These are phyloP conservation scores for Olyra latifolia DNA, from an alignment of 176 grass and related monocot species.

Conservation along the genomic window DNA sequence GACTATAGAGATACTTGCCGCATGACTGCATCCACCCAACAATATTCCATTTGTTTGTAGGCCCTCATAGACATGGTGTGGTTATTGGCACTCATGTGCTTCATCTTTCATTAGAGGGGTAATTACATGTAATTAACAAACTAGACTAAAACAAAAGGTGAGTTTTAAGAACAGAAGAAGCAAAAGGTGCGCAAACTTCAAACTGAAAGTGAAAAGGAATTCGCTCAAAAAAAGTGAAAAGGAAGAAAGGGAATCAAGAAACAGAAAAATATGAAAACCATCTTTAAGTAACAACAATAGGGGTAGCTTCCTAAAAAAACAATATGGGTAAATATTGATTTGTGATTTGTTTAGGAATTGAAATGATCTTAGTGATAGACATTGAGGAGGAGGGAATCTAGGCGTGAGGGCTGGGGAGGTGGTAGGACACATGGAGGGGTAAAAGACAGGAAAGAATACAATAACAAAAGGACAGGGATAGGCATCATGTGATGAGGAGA, in stretches of 20 bases:
- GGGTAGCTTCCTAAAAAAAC: neutral
- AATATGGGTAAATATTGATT: slow-evolving; percentile 25
- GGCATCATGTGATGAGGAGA: slow-evolving; percentile 54
- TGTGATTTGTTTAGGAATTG: slow-evolving; percentile 23
- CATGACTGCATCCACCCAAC: slow-evolving; percentile 41
- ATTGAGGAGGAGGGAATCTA: slow-evolving; percentile 47
- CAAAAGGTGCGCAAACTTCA: slow-evolving; percentile 42
- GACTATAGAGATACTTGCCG: slow-evolving; percentile 44
- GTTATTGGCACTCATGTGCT: slow-evolving; percentile 37
- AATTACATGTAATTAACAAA: slow-evolving; percentile 5
- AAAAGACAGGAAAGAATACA: slow-evolving; percentile 37
- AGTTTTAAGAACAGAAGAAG: slow-evolving; percentile 33
- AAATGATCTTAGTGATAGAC: slow-evolving; percentile 20
- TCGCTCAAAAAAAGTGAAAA: neutral
- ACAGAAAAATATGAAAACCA: slow-evolving; percentile 40
- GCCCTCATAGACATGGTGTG: slow-evolving; percentile 33
- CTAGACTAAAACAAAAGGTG: slow-evolving; percentile 16
- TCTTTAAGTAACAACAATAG: slow-evolving; percentile 25
- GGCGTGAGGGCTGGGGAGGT: slow-evolving; percentile 42
- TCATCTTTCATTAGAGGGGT: slow-evolving; percentile 10
- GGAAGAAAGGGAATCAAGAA: slow-evolving; percentile 5
- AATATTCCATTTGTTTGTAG: slow-evolving; percentile 35
- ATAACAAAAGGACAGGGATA: slow-evolving; percentile 39
- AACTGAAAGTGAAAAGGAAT: slow-evolving; percentile 28
- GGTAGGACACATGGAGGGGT: slow-evolving; percentile 51